phyloP scores from a whole-genome alignment of 306 rosid genomes.

The Clitoria ternatea region DNA sequence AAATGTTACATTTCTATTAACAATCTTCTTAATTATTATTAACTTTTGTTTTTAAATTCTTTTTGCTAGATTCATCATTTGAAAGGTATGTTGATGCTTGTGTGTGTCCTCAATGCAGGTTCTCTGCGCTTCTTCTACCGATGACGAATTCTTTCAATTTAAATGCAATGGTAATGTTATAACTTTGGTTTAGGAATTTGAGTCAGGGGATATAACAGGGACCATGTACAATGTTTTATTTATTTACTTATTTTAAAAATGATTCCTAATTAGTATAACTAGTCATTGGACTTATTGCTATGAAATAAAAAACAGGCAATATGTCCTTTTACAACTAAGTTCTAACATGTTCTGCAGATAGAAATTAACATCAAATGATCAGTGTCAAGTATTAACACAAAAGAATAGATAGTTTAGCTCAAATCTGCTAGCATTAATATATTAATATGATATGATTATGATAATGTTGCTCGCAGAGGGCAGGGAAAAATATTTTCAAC shows the following conservation, averaged over 20 bases:
- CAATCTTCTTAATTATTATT: neutral
- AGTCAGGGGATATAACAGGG: too few relatives aligned
- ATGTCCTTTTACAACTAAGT: neutral
- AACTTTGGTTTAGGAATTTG: too few relatives aligned
- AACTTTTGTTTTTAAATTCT: neutral
- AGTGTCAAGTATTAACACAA: too few relatives aligned
- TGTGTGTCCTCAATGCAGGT: slow-evolving; percentile 46
- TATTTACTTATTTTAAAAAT: too few relatives aligned
- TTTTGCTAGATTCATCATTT: neutral
- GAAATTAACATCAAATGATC: too few relatives aligned
- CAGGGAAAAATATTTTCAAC: slow-evolving; percentile 55
- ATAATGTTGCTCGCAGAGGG: slow-evolving; percentile 47
- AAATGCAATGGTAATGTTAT: slow-evolving; percentile 58
- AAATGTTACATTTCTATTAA: neutral
- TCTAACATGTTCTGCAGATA: too few relatives aligned
- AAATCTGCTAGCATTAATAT: too few relatives aligned
- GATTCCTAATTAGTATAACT: too few relatives aligned
- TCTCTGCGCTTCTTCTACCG: slow-evolving; percentile 75
- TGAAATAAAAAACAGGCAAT: neutral
- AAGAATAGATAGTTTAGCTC: too few relatives aligned
- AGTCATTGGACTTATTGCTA: too few relatives aligned
- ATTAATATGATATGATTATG: neutral
- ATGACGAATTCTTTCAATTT: slow-evolving; percentile 74
- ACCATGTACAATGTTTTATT: too few relatives aligned
- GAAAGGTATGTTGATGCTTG: neutral